Conservation (phyloP, 1,284 basidiomycete genomes). For the Ceratobasidium sp. region DNA sequence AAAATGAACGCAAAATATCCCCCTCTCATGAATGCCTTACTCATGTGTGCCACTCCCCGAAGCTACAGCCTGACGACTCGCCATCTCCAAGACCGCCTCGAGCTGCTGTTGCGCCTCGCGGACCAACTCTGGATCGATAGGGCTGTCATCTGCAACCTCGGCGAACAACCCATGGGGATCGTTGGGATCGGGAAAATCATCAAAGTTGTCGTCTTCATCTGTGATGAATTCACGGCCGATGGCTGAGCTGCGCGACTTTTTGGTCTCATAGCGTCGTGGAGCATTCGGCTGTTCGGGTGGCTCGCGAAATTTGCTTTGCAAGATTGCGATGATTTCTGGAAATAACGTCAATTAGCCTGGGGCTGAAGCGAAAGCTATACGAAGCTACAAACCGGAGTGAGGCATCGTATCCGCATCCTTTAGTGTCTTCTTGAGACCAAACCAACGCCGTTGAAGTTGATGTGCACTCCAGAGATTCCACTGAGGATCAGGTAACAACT, state of each 20-base stretch:
- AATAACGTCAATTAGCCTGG: slow-evolving; percentile 7
- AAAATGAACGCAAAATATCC: neutral
- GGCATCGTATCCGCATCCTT: slow-evolving; percentile 83
- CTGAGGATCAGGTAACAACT: slow-evolving; percentile 73
- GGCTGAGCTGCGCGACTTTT: slow-evolving; percentile 30
- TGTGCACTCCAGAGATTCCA: slow-evolving; percentile 90
- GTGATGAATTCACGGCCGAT: slow-evolving; percentile 40
- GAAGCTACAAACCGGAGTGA: slow-evolving; percentile 68
- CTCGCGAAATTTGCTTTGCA: slow-evolving; percentile 55
- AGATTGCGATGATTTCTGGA: slow-evolving; percentile 82
- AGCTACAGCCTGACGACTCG: slow-evolving; percentile 35
- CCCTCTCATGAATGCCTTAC: neutral
- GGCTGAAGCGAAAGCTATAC: neutral
- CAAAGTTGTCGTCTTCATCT: slow-evolving; percentile 33
- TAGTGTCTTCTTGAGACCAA: slow-evolving; percentile 78
- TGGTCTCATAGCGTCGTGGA: slow-evolving; percentile 37
- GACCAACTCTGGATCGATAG: slow-evolving; percentile 37
- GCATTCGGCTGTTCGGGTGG: slow-evolving; percentile 42
- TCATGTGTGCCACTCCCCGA: slow-evolving; percentile 35
- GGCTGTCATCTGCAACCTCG: slow-evolving; percentile 16
- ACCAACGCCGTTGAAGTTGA: slow-evolving; percentile 79
- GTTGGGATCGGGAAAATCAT: slow-evolving; percentile 27
- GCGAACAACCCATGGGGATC: slow-evolving; percentile 19
- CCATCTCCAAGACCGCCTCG: slow-evolving; percentile 43
- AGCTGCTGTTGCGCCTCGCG: slow-evolving; percentile 40